Evolutionary conservation across 768 basidiomycete species (phyloP), one percentile per base, ranked within the genome.

Genomic region (Boletellus ananas): DNA sequence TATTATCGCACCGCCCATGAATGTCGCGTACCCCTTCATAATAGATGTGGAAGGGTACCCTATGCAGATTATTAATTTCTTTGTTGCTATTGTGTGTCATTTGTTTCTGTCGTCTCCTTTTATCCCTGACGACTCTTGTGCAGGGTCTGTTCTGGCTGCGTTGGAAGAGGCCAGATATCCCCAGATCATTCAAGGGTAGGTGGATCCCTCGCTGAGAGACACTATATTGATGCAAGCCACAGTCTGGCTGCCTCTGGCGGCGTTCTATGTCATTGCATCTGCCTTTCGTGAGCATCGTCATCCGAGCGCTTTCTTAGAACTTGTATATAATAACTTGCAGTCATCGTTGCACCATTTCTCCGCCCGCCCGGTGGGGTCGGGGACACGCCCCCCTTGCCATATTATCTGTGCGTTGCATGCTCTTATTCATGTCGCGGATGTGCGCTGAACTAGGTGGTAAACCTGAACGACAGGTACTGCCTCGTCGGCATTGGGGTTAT

Each of bases 1-100:
- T 41, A 82, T 82, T 43, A 58, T 82, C 38, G 81, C 60, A 1
- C 81, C 81, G 0, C 81, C 81, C 1, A 71, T 74, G 4, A 51
- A 61, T 4, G 73, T 82, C 10, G 81, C 72, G 0, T 83, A 83
- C 57, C 80, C 81, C 0, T 84, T 83, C 53, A 83, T 83, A 46
- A 69, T 84, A 3, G 80, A 83, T 48, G 71, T 83, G 13, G 74
- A 80, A 52, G 65, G 63, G 34, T 67, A 69, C 44, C 83, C 82
- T 2, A 50, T 38, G 23, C 80, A 82, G 49, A 79, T 83, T 29
- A 74, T 84, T 56, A 77, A 78, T 50, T 59, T 83, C 5, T 79
- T 81, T 56, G 72, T 83, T 42, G 72, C 81, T 29, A 34, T 76
- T 16, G 80, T 81, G 52, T 16, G 78, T 65, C 4, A 6, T 25